Conservation (phyloP, 495 filamentous ascomycete species). For the Thermochaetoides thermophila region DNA sequence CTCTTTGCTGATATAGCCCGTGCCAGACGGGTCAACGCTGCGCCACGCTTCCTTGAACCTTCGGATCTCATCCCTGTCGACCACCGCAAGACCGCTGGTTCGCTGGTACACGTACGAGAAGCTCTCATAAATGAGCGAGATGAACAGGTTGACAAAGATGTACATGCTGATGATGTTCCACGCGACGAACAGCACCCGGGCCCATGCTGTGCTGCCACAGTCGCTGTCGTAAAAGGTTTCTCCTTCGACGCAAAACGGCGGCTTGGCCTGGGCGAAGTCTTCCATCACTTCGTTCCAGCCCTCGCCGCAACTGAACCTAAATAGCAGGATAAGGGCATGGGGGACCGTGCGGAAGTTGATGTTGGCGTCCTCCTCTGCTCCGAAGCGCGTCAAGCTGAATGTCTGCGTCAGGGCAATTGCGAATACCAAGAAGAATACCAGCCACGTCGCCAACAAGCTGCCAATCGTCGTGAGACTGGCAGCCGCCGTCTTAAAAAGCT, state of each 20-base stretch:
- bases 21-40: slow-evolving; percentile 78
- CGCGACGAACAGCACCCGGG: slow-evolving; percentile 72
- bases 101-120: slow-evolving; percentile 99
- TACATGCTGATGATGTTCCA: slow-evolving; percentile 99
- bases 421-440: slow-evolving; percentile 89
- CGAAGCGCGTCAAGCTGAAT: slow-evolving; percentile 89
- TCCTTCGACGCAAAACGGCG: slow-evolving; percentile 59
- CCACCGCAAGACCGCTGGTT: slow-evolving; percentile 68
- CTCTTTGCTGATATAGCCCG: slow-evolving; percentile 84
- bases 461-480: slow-evolving; percentile 80
- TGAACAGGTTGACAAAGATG: slow-evolving; percentile 96
- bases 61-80: slow-evolving; percentile 82
- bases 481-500: slow-evolving; percentile 98
- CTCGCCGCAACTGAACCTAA: slow-evolving; percentile 83
- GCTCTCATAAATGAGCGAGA: slow-evolving; percentile 97
- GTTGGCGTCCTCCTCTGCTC: slow-evolving; percentile 54
- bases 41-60: slow-evolving; percentile 99
- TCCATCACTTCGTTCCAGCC: slow-evolving; percentile 97
- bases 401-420: slow-evolving; percentile 94
- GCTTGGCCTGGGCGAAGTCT: slow-evolving; percentile 68
- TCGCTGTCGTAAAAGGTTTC: slow-evolving; percentile 66
- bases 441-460: slow-evolving; percentile 92
- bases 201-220: slow-evolving; percentile 82
- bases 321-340: slow-evolving; percentile 84
- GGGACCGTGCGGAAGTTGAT: slow-evolving; percentile 89